Percentiles rank a stretch among this genome's conserved stretches.
Evolutionary conservation across 148 eudicot species (phyloP).

Genomic region (Chenopodium album): DNA sequence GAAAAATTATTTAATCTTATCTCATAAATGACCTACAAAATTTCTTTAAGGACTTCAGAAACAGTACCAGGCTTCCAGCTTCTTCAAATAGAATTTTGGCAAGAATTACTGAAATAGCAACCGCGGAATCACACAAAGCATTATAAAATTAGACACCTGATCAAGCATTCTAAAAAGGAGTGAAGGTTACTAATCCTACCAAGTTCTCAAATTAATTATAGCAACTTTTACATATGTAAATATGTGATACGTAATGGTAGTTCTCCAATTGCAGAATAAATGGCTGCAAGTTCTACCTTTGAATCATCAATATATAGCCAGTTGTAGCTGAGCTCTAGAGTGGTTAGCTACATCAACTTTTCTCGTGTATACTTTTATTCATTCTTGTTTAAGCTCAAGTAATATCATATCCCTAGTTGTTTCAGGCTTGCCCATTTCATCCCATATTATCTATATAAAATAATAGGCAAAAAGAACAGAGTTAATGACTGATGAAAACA

Average conservation of each 20-base stretch:
- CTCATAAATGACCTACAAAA: too few relatives aligned
- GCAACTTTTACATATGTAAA: conserved; percentile 52
- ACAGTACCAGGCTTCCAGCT: too few relatives aligned
- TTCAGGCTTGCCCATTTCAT: conserved; percentile 73
- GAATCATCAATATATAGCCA: conserved; percentile 61
- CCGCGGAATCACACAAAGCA: not conserved
- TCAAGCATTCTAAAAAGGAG: not conserved
- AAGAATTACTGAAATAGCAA: too few relatives aligned
- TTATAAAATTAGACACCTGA: not conserved
- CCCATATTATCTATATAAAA: conserved; percentile 60
- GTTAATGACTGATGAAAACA: not conserved
- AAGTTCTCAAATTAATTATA: not conserved
- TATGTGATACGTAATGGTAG: conserved; percentile 65
- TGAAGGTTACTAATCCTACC: not conserved
- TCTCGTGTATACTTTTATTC: conserved; percentile 65
- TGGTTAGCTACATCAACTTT: conserved; percentile 70
- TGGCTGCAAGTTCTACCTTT: conserved; percentile 74
- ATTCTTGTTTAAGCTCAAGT: conserved; percentile 66
- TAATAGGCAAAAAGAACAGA: not conserved
- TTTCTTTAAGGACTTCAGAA: too few relatives aligned
- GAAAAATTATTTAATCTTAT: too few relatives aligned
- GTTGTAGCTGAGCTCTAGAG: conserved; percentile 64
- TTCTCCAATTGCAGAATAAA: conserved; percentile 72
- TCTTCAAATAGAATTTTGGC: too few relatives aligned
- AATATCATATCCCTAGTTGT: conserved; percentile 57